Conservation (phyloP, 2,329 filamentous ascomycete genomes). For the Penicillium crustosum region DNA sequence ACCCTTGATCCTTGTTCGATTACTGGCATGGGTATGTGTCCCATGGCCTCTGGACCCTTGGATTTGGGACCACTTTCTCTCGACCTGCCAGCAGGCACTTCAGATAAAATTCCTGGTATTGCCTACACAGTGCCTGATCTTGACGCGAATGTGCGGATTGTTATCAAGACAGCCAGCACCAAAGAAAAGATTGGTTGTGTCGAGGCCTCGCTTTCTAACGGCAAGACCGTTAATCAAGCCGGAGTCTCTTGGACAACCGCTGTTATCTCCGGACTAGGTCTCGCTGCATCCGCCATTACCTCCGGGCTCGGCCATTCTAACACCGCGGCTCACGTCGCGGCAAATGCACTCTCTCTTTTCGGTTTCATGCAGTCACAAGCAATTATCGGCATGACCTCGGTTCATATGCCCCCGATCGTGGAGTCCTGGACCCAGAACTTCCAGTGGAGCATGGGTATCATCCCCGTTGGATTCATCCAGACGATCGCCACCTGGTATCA, state of each 20-base stretch:
- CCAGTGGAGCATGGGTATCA: slow-evolving; percentile 97
- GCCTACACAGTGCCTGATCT: slow-evolving; percentile 89
- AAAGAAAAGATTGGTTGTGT: slow-evolving; percentile 75
- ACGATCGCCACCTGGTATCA: slow-evolving; percentile 93
- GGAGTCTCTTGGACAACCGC: slow-evolving; percentile 89
- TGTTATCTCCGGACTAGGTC: slow-evolving; percentile 78
- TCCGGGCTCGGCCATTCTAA: slow-evolving; percentile 91
- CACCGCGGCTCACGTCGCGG: slow-evolving; percentile 89
- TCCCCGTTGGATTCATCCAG: slow-evolving; percentile 83
- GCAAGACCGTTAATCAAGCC: slow-evolving; percentile 84
- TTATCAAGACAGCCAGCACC: slow-evolving; percentile 70
- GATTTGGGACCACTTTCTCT: slow-evolving; percentile 69
- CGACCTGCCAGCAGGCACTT: slow-evolving; percentile 55
- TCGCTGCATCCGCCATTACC: slow-evolving; percentile 81
- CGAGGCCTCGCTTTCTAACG: slow-evolving; percentile 83
- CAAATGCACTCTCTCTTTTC: slow-evolving; percentile 91
- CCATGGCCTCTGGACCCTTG: slow-evolving; percentile 83
- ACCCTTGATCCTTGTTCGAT: slow-evolving; percentile 74
- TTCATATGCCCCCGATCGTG: slow-evolving; percentile 82
- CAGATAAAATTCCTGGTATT: slow-evolving; percentile 72
- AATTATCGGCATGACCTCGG: slow-evolving; percentile 80
- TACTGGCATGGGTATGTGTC: slow-evolving; percentile 73
- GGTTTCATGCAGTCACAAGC: slow-evolving; percentile 93
- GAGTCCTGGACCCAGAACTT: slow-evolving; percentile 96
- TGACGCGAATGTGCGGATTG: slow-evolving; percentile 79